Evolutionary conservation across 306 rosid genomes (phyloP).

Genomic region (Ammopiptanthus mongolicus): DNA sequence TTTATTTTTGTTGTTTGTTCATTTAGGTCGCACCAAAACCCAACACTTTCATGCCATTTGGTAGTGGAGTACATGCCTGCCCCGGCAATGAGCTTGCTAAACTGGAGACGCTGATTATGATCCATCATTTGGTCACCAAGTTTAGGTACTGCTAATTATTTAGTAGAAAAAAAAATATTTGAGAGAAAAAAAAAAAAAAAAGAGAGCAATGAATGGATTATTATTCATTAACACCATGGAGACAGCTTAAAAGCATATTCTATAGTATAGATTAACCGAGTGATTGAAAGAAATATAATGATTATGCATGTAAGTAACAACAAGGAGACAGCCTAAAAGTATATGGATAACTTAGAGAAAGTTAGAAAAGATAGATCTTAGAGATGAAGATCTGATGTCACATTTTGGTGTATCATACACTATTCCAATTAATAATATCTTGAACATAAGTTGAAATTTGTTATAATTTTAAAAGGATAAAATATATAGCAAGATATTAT

Average conservation of each 20-base stretch:
- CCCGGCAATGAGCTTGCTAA: constrained; percentile 97
- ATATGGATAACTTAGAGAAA: not conserved
- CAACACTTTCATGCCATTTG: constrained; percentile 91
- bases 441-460: too few relatives aligned
- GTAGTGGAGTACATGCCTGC: constrained; percentile 88
- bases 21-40: constrained; percentile 76
- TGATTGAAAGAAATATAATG: constrained; percentile 3
- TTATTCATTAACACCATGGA: not conserved
- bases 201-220: not conserved
- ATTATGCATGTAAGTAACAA: not conserved
- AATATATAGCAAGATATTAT: too few relatives aligned
- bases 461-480: too few relatives aligned
- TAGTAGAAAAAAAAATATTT: not conserved
- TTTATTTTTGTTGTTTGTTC: not conserved
- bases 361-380: not conserved
- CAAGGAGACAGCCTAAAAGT: constrained; percentile 17
- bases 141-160: constrained; percentile 51
- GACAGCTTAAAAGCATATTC: not conserved
- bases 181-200: not conserved
- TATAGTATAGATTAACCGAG: not conserved
- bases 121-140: constrained; percentile 81
- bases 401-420: too few relatives aligned
- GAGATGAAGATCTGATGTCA: too few relatives aligned
- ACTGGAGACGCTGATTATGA: constrained; percentile 73
- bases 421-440: too few relatives aligned